Evolutionary conservation across 257 asterid species (phyloP).

Genomic region (Cynanchum wilfordii): DNA sequence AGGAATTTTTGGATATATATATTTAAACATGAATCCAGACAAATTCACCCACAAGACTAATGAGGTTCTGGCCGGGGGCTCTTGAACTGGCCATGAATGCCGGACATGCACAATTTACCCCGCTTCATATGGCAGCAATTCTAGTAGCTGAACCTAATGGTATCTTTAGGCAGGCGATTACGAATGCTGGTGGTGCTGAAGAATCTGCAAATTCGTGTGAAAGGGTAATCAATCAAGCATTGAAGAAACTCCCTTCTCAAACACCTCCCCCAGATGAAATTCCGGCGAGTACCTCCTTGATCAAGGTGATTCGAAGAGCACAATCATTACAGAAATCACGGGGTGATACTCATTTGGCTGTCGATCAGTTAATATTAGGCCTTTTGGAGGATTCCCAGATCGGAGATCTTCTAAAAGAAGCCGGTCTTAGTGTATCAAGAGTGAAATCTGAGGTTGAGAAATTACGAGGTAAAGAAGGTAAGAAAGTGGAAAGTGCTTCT

Average conservation of each 20-base stretch:
- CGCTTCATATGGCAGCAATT: slow-evolving; percentile 22
- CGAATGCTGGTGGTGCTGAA: slow-evolving; percentile 22
- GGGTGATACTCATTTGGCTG: slow-evolving; percentile 28
- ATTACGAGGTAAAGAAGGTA: slow-evolving; percentile 30
- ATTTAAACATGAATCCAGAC: slow-evolving; percentile 30
- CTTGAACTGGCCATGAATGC: slow-evolving; percentile 30
- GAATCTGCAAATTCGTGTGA: slow-evolving; percentile 26
- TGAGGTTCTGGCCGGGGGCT: slow-evolving; percentile 31
- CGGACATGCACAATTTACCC: slow-evolving; percentile 35
- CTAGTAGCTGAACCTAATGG: slow-evolving; percentile 26
- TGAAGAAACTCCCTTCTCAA: slow-evolving; percentile 37
- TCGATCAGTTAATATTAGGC: slow-evolving; percentile 34
- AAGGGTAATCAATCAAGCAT: slow-evolving; percentile 32
- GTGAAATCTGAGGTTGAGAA: slow-evolving; percentile 34
- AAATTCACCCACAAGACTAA: slow-evolving; percentile 40
- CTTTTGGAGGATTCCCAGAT: slow-evolving; percentile 37
- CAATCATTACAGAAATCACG: slow-evolving; percentile 29
- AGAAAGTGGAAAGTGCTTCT: slow-evolving; percentile 33
- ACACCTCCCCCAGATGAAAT: slow-evolving; percentile 34
- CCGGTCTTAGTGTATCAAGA: slow-evolving; percentile 20
- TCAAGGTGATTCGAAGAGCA: slow-evolving; percentile 29
- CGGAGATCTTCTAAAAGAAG: slow-evolving; percentile 29
- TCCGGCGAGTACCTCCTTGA: slow-evolving; percentile 30
- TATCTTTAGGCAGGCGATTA: slow-evolving; percentile 27
- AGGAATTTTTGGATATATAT: neutral